These are phyloP conservation scores for Eremochloa ophiuroides DNA, from an alignment of 176 grass and related monocot genomes.

Conservation along the genomic window DNA sequence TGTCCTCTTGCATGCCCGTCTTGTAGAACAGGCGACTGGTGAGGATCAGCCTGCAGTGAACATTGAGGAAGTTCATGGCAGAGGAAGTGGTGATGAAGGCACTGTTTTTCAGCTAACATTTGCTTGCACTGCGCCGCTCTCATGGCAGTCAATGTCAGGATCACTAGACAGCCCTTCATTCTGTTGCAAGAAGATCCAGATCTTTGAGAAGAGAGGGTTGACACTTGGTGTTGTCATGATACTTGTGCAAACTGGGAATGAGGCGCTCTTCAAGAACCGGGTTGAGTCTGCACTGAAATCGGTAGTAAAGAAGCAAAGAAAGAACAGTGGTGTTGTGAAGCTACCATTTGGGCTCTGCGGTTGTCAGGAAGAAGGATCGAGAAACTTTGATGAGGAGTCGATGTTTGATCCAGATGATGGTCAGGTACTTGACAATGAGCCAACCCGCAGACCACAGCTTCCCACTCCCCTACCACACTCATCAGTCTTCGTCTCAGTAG, in stretches of 20 bases:
- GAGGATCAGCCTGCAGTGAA: constrained; percentile 69
- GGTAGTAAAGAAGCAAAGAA: constrained; percentile 68
- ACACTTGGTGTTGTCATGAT: constrained; percentile 85
- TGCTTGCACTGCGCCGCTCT: constrained; percentile 67
- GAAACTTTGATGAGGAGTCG: constrained; percentile 75
- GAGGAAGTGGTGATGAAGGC: constrained; percentile 33
- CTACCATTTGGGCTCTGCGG: constrained; percentile 93
- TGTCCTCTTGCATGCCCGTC: constrained; percentile 74
- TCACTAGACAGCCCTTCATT: constrained; percentile 70
- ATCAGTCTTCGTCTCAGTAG: constrained; percentile 82
- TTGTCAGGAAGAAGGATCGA: constrained; percentile 88
- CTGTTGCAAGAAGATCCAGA: constrained; percentile 96
- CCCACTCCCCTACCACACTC: constrained; percentile 75
- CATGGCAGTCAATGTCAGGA: constrained; percentile 88
- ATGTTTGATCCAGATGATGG: constrained; percentile 76
- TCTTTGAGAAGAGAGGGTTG: constrained; percentile 97
- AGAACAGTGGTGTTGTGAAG: constrained; percentile 71
- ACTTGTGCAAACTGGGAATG: constrained; percentile 67
- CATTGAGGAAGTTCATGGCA: constrained; percentile 73
- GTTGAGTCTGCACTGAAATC: constrained; percentile 65
- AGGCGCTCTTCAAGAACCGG: constrained; percentile 65
- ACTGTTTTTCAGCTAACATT: constrained; percentile 76
- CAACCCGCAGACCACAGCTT: constrained; percentile 42
- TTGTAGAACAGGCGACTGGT: constrained; percentile 70
- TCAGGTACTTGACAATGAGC: constrained; percentile 55